Evolutionary conservation across 1,284 basidiomycete species (phyloP).

Genomic region (Mycena sp.): DNA sequence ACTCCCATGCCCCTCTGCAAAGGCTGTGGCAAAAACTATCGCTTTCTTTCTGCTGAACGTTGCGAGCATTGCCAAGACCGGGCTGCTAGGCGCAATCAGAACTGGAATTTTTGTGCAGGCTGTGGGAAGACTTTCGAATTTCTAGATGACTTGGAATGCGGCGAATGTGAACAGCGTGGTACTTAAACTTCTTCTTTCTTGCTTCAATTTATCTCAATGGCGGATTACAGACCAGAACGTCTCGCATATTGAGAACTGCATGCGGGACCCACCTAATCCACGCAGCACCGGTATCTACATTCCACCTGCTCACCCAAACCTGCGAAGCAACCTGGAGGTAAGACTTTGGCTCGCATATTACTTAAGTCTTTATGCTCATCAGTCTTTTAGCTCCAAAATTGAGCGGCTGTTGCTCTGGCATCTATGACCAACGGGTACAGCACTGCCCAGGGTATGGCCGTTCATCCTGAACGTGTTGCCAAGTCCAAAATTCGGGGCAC

Average conservation of each 20-base stretch:
- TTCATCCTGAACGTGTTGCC: neutral
- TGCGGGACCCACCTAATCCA: neutral
- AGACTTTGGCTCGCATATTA: neutral
- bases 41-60: neutral
- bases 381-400: neutral
- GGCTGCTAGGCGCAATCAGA: neutral
- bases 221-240: too few relatives aligned
- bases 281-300: neutral
- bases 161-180: neutral
- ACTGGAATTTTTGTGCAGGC: neutral
- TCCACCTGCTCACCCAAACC: neutral
- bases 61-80: conserved; percentile 5
- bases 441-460: neutral
- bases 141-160: neutral
- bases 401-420: neutral
- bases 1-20: neutral
- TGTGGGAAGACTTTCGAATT: conserved; percentile 2
- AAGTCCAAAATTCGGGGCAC: neutral
- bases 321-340: neutral
- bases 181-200: too few relatives aligned
- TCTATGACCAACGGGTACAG: neutral
- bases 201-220: too few relatives aligned
- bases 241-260: too few relatives aligned
- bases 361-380: neutral
- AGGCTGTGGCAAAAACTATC: conserved; percentile 9